These are phyloP conservation scores for Hypoxylon intermedium DNA, from an alignment of 495 filamentous ascomycete genomes.

Conservation along the genomic window DNA sequence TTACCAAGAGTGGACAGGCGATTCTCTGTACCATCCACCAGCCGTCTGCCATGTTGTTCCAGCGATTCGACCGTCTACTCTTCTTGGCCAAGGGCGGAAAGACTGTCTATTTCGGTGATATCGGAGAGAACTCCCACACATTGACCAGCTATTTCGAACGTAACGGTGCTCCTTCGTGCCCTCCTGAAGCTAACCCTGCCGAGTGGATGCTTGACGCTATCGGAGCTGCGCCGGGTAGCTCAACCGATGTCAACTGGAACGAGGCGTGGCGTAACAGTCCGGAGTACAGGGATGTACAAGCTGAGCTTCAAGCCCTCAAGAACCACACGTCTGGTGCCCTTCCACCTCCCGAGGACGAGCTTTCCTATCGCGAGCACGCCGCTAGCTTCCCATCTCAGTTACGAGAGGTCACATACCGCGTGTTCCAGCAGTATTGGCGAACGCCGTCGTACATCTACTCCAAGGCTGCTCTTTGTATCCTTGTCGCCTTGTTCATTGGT, in stretches of 20 bases:
- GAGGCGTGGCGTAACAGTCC: slow-evolving; percentile 77
- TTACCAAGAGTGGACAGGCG: slow-evolving; percentile 83
- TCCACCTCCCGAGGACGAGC: slow-evolving; percentile 36
- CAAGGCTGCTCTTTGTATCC: slow-evolving; percentile 63
- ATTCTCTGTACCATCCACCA: slow-evolving; percentile 95
- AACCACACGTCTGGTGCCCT: slow-evolving; percentile 59
- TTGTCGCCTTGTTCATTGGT: slow-evolving; percentile 78
- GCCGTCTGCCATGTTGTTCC: slow-evolving; percentile 87
- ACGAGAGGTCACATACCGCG: slow-evolving; percentile 61
- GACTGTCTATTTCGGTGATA: slow-evolving; percentile 91
- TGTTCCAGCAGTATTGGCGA: slow-evolving; percentile 91
- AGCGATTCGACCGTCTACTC: slow-evolving; percentile 87
- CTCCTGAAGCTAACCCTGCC: slow-evolving; percentile 81
- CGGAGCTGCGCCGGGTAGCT: slow-evolving; percentile 84
- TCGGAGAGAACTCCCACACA: slow-evolving; percentile 77
- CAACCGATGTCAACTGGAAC: slow-evolving; percentile 81
- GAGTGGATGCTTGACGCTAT: slow-evolving; percentile 98
- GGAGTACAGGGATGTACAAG: slow-evolving; percentile 71
- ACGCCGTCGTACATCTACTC: slow-evolving; percentile 87
- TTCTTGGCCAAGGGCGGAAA: slow-evolving; percentile 81
- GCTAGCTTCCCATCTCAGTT: slow-evolving; percentile 64
- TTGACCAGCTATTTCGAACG: slow-evolving; percentile 81
- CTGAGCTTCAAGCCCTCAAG: slow-evolving; percentile 74
- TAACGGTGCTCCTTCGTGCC: slow-evolving; percentile 77
- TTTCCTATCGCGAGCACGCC: slow-evolving; percentile 62